Conservation (phyloP, 148 eudicot species). For the Persicaria maculosa region DNA sequence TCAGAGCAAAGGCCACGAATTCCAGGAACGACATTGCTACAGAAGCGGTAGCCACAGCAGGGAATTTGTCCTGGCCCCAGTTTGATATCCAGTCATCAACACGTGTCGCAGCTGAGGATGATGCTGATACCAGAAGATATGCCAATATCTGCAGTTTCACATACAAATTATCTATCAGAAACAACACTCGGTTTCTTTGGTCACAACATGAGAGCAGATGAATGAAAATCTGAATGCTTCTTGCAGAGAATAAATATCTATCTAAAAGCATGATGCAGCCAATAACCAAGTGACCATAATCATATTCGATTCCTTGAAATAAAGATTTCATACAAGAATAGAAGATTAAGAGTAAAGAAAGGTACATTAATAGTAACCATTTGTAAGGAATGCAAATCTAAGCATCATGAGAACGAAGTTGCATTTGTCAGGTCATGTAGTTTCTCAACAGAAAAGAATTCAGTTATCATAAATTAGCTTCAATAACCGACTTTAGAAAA, state of each 20-base stretch:
- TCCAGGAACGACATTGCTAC: constrained; percentile 78
- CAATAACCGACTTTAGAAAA: not conserved
- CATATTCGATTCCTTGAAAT: not conserved
- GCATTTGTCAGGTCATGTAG: not conserved
- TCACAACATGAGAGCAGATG: not conserved
- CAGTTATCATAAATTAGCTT: not conserved
- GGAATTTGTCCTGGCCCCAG: constrained; percentile 93
- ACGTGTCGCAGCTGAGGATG: constrained; percentile 88
- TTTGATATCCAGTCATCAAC: constrained; percentile 74
- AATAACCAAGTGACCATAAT: not conserved
- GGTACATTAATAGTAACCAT: not conserved
- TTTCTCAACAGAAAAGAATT: not conserved
- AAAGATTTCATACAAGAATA: not conserved
- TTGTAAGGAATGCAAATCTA: not conserved
- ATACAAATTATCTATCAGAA: not conserved
- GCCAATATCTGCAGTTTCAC: constrained; percentile 56
- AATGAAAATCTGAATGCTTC: not conserved
- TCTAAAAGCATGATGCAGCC: not conserved
- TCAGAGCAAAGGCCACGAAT: constrained; percentile 65
- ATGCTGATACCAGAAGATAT: constrained; percentile 88
- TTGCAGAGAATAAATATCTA: not conserved
- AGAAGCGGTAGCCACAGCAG: constrained; percentile 71
- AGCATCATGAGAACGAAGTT: not conserved
- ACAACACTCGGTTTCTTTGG: not conserved
- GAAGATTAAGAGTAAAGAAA: not conserved